A percentile compares a stretch with the other conserved stretches of the same genome.
phyloP scores from a whole-genome alignment of 176 grass and related monocot species.

The Phyllostachys edulis region DNA sequence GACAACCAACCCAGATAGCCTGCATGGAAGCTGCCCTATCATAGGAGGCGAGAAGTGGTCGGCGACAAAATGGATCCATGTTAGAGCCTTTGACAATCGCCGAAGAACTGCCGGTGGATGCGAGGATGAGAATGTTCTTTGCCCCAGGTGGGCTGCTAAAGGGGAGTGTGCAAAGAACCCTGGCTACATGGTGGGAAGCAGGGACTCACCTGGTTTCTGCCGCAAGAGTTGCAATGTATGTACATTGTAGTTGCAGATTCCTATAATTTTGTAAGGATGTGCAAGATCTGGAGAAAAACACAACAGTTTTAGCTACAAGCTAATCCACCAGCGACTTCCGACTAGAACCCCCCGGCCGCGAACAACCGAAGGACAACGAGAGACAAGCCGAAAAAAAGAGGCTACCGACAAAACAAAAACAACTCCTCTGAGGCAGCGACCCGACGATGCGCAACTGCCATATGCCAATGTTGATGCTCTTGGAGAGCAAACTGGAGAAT shows the following conservation, averaged over 20 bases:
- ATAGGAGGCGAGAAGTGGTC: slow-evolving; percentile 65
- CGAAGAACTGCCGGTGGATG: neutral
- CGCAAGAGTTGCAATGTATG: slow-evolving; percentile 55
- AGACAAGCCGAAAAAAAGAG: no score
- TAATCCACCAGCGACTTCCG: no score
- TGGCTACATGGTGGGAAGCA: slow-evolving; percentile 50
- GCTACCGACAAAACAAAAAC: no score
- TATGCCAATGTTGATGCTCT: no score
- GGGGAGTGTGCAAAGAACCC: slow-evolving; percentile 61
- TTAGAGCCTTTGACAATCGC: slow-evolving; percentile 27
- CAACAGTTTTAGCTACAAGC: no score
- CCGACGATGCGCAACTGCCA: no score
- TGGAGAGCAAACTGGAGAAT: no score
- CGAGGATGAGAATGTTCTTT: slow-evolving; percentile 40
- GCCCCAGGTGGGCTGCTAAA: slow-evolving; percentile 38
- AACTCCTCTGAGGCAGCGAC: no score
- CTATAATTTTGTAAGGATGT: no score
- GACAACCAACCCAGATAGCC: slow-evolving; percentile 32
- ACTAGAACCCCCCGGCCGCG: no score
- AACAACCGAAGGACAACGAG: no score
- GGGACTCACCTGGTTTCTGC: slow-evolving; percentile 44
- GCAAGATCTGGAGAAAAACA: no score
- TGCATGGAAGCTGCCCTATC: slow-evolving; percentile 63
- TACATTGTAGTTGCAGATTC: slow-evolving; percentile 3
- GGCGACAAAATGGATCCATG: slow-evolving; percentile 61